phyloP scores from a whole-genome alignment of 2,329 filamentous ascomycete genomes.

The Amphichorda felina region DNA sequence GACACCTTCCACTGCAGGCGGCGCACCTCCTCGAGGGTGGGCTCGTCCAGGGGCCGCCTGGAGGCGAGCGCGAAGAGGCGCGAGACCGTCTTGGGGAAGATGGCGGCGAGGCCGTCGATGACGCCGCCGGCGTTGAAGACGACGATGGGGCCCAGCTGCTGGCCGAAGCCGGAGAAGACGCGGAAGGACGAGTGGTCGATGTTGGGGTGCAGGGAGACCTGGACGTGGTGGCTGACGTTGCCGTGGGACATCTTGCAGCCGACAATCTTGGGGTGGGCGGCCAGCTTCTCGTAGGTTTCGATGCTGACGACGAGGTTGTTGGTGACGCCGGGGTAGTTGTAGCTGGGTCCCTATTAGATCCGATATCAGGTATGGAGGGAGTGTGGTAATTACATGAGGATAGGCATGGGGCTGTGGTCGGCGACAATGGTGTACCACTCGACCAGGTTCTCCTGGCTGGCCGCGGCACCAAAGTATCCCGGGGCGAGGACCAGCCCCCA shows the following conservation, averaged over 20 bases:
- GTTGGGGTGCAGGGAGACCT: conserved; percentile 46
- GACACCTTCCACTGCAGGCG: conserved; percentile 50
- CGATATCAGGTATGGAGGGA: too few species aligned
- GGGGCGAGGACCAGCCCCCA: conserved; percentile 43
- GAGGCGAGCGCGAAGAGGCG: conserved; percentile 37
- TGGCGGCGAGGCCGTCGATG: conserved; percentile 53
- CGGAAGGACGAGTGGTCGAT: conserved; percentile 51
- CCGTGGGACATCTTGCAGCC: conserved; percentile 60
- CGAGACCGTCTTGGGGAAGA: conserved; percentile 52
- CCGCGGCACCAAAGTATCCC: conserved; percentile 50
- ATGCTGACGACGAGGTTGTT: conserved; percentile 49
- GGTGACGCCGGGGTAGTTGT: conserved; percentile 51
- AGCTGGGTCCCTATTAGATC: conserved; percentile 18
- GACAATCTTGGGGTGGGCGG: conserved; percentile 52
- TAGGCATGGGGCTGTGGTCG: conserved; percentile 44
- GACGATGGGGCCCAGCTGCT: conserved; percentile 53
- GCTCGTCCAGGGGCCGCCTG: conserved; percentile 22
- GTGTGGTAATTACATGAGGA: conserved; percentile 40
- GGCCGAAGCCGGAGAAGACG: conserved; percentile 54
- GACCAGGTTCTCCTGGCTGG: conserved; percentile 44
- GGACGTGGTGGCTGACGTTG: conserved; percentile 50
- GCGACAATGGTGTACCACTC: conserved; percentile 52
- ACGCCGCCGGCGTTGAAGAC: conserved; percentile 51
- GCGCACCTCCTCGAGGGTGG: conserved; percentile 37
- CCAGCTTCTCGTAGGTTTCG: conserved; percentile 43